These are phyloP conservation scores for Gynochthodes officinalis DNA, from an alignment of 257 asterid species.

Conservation along the genomic window DNA sequence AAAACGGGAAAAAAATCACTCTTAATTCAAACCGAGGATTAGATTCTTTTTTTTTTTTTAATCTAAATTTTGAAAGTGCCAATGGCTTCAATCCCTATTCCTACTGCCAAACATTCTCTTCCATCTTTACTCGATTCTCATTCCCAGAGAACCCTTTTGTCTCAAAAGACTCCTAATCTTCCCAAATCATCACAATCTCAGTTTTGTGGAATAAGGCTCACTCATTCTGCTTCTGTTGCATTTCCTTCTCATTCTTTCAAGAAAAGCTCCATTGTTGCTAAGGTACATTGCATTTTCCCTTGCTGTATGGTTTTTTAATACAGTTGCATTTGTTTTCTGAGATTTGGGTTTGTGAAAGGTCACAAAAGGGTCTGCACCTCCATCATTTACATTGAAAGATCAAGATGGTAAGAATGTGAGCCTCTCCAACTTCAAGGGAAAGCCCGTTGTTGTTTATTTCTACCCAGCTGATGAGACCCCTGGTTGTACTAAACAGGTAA, in stretches of 20 bases:
- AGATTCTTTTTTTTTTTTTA: neutral
- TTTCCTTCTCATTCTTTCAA: constrained; percentile 37
- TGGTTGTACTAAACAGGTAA: constrained; percentile 96
- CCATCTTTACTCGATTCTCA: constrained; percentile 52
- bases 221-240: constrained; percentile 32
- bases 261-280: constrained; percentile 51
- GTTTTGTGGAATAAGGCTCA: constrained; percentile 61
- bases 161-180: constrained; percentile 34
- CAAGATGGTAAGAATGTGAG: constrained; percentile 82
- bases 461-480: constrained; percentile 98
- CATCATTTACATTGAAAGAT: constrained; percentile 80
- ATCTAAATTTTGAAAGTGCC: neutral
- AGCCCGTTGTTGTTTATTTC: constrained; percentile 90
- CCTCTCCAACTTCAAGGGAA: constrained; percentile 87
- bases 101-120: constrained; percentile 36
- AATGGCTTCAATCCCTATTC: constrained; percentile 69
- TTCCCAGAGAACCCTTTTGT: constrained; percentile 43
- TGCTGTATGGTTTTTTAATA: neutral
- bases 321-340: neutral
- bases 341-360: constrained; percentile 43
- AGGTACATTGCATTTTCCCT: constrained; percentile 60
- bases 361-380: constrained; percentile 66
- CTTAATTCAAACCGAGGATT: neutral
- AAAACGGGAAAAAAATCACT: neutral
- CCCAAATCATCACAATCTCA: constrained; percentile 64